Evolutionary conservation across 495 filamentous ascomycete genomes (phyloP).

Genomic region (Tuber indicum): DNA sequence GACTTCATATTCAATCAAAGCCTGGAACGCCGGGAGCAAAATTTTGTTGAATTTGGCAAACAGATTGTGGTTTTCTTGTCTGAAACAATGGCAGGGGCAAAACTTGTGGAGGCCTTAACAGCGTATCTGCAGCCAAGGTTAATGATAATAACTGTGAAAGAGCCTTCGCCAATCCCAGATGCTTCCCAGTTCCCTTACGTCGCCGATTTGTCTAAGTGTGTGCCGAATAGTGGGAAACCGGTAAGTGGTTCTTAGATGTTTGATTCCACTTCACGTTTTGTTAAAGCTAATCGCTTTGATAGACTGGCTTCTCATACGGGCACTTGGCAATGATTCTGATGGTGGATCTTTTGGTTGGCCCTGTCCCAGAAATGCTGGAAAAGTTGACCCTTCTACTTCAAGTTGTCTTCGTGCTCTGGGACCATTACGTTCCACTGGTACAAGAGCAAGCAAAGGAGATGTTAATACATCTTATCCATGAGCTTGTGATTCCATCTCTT

Average conservation of each 20-base stretch:
- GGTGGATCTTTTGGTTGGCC: slow-evolving; percentile 92
- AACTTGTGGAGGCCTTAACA: slow-evolving; percentile 82
- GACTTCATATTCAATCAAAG: slow-evolving; percentile 94
- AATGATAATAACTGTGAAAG: slow-evolving; percentile 58
- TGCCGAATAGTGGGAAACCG: slow-evolving; percentile 86
- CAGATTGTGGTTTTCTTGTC: slow-evolving; percentile 95
- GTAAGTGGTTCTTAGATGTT: slow-evolving; percentile 41
- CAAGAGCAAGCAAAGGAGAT: slow-evolving; percentile 96
- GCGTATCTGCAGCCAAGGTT: slow-evolving; percentile 46
- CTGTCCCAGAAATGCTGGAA: slow-evolving; percentile 67
- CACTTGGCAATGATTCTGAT: slow-evolving; percentile 89
- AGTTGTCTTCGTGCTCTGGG: slow-evolving; percentile 89
- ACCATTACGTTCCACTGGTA: slow-evolving; percentile 89
- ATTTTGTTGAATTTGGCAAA: slow-evolving; percentile 94
- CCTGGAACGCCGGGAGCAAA: slow-evolving; percentile 87
- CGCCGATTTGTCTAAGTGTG: slow-evolving; percentile 68
- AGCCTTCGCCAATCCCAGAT: slow-evolving; percentile 63
- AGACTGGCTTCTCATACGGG: slow-evolving; percentile 77
- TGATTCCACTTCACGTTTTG: slow-evolving; percentile 22
- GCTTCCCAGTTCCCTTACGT: slow-evolving; percentile 72
- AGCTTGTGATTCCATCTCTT: slow-evolving; percentile 84
- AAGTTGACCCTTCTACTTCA: slow-evolving; percentile 80
- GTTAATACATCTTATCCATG: slow-evolving; percentile 95
- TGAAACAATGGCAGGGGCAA: slow-evolving; percentile 80
- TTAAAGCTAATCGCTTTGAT: slow-evolving; percentile 20